Evolutionary conservation across 768 basidiomycete species (phyloP), one percentile per base, ranked within the genome.

Genomic region (Pleurotus citrinopileatus): DNA sequence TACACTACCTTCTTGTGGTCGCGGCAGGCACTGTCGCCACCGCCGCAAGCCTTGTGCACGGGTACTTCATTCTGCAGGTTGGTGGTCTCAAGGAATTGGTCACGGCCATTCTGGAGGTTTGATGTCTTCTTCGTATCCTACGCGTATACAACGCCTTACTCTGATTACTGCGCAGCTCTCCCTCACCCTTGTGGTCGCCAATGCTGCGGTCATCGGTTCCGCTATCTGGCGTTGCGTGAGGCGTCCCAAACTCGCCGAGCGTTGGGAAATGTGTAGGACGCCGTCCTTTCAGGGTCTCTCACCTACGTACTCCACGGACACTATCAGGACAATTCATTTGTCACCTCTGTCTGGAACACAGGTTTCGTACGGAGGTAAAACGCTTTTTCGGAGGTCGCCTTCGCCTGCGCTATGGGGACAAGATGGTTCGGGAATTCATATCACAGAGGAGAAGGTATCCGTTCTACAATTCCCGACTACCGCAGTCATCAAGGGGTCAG

Each of bases 1-100:
- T 73, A 20, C 70, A 70, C 9, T 60, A 74, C 42, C 61, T 75
- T 55, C 59, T 78, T 29, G 70, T 78, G 37, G 77, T 79, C 61
- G 75, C 75, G 5, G 62, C 77, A 13, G 73, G 71, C 22, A 67
- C 75, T 46, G 58, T 71, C 43, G 73, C 70, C 12, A 72, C 69
- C 19, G 61, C 69, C 15, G 63, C 72, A 45, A 71, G 69, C 48
- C 61, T 68, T 10, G 67, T 72, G 9, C 76, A 75, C 28, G 70
- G 70, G 0, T 61, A 67, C 50, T 63, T 68, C 55, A 62, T 76
- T 26, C 57, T 67, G 2, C 55, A 25, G 7, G 54, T 55, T 28
- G 62, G 63, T 10, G 65, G 64, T 1, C 25, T 66, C 3, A 48
- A 55, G 38, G 65, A 64, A 38, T 57, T 63, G 1, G 51, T 64